These are phyloP conservation scores for Fusarium nanum DNA, from an alignment of 2,329 filamentous ascomycete species.

Conservation along the genomic window DNA sequence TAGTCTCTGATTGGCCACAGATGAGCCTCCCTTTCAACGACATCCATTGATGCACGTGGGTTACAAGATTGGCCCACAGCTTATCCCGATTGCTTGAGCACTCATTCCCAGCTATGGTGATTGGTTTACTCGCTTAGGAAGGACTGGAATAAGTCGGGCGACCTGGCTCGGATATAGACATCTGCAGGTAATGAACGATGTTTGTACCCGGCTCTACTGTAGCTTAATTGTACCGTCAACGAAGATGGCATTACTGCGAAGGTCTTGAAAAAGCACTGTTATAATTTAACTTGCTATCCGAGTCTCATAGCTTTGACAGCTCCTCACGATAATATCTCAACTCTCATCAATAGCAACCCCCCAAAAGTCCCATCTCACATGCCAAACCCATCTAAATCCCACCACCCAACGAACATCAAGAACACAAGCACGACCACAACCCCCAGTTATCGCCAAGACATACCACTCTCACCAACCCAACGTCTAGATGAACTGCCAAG, in stretches of 20 bases:
- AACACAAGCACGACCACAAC: constrained; percentile 26
- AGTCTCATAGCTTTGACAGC: not conserved
- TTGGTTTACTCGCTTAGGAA: not conserved
- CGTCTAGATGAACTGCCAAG: constrained; percentile 22
- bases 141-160: not conserved
- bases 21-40: constrained; percentile 28
- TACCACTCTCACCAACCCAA: not conserved
- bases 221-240: no score
- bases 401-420: constrained; percentile 35
- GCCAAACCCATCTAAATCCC: not conserved
- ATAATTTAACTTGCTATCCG: not conserved
- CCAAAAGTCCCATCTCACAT: not conserved
- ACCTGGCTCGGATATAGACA: not conserved
- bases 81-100: not conserved
- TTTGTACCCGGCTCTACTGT: no score
- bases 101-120: not conserved
- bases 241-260: no score
- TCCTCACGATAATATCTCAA: not conserved
- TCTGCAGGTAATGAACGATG: not conserved
- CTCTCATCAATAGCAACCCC: not conserved
- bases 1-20: constrained; percentile 15
- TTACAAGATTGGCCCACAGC: not conserved
- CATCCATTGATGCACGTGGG: constrained; percentile 36
- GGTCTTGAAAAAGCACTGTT: not conserved
- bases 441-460: constrained; percentile 29